Evolutionary conservation across 129 eudicot species (phyloP).

Genomic region (Apium graveolens): DNA sequence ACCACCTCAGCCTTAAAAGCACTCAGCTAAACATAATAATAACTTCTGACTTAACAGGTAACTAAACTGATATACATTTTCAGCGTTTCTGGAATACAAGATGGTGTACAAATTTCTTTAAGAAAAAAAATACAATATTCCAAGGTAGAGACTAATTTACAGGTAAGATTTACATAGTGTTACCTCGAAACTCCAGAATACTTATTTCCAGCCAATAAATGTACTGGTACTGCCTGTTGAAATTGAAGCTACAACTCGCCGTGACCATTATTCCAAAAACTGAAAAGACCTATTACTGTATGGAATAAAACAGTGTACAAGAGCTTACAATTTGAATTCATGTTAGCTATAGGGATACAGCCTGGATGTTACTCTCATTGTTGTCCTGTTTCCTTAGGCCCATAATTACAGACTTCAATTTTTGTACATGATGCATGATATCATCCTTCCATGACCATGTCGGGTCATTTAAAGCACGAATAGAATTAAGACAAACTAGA

Average conservation of each 20-base stretch:
- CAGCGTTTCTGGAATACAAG: not conserved
- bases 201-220: slow-evolving; percentile 6
- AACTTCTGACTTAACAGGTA: not conserved
- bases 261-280: slow-evolving; percentile 2
- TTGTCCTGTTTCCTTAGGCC: slow-evolving; percentile 17
- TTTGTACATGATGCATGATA: slow-evolving; percentile 29
- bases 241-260: not conserved
- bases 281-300: not conserved
- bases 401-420: slow-evolving; percentile 28
- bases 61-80: not conserved
- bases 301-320: not conserved
- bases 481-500: slow-evolving; percentile 84
- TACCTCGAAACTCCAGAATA: not conserved
- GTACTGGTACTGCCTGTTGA: not conserved
- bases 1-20: not conserved
- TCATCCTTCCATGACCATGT: slow-evolving; percentile 89
- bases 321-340: slow-evolving; percentile 13
- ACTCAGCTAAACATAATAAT: not conserved
- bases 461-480: slow-evolving; percentile 79
- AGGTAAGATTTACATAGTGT: not conserved
- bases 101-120: not conserved
- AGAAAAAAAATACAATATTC: not conserved
- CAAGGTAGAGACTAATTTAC: slow-evolving; percentile 5
- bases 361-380: slow-evolving; percentile 31
- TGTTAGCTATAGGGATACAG: slow-evolving; percentile 43